phyloP scores from a whole-genome alignment of 192 early-diverging fungal species.

The Podila verticillata region DNA sequence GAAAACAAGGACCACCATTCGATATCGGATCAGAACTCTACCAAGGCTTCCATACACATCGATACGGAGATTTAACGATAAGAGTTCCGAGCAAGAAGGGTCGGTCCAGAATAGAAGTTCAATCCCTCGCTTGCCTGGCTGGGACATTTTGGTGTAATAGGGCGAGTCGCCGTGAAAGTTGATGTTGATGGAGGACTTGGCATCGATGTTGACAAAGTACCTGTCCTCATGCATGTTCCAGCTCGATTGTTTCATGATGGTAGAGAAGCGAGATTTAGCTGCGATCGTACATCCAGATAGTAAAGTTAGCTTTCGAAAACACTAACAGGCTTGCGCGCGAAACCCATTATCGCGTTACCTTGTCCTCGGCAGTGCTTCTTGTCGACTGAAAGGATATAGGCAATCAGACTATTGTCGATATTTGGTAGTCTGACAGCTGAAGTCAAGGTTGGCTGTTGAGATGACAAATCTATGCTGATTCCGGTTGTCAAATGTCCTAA shows the following conservation, averaged over 20 bases:
- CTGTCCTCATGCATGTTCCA: conserved; percentile 65
- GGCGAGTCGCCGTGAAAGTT: conserved; percentile 63
- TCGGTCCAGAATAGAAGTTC: conserved; percentile 64
- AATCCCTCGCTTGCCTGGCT: conserved; percentile 47
- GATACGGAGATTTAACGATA: conserved; percentile 59
- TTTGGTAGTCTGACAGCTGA: conserved; percentile 58
- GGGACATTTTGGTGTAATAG: conserved; percentile 38
- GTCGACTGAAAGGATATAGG: conserved; percentile 60
- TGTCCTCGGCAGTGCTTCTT: conserved; percentile 48
- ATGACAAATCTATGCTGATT: conserved; percentile 17
- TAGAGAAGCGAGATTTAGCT: conserved; percentile 34
- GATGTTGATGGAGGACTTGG: conserved; percentile 38
- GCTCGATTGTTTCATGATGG: conserved; percentile 65
- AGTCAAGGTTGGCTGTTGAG: conserved; percentile 25
- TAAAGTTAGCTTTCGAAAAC: too few relatives aligned
- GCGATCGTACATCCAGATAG: neutral
- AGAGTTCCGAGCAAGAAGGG: conserved; percentile 54
- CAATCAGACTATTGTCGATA: conserved; percentile 60
- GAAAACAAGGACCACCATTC: conserved; percentile 74
- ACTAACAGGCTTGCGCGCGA: too few relatives aligned
- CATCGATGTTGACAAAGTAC: conserved; percentile 57
- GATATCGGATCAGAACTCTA: conserved; percentile 73
- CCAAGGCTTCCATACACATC: conserved; percentile 79
- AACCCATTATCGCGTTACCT: neutral
- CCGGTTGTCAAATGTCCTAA: conserved; percentile 39